Evolutionary conservation across 352 stramenopile genomes (phyloP).

Genomic region (Pythium rishiriense): DNA sequence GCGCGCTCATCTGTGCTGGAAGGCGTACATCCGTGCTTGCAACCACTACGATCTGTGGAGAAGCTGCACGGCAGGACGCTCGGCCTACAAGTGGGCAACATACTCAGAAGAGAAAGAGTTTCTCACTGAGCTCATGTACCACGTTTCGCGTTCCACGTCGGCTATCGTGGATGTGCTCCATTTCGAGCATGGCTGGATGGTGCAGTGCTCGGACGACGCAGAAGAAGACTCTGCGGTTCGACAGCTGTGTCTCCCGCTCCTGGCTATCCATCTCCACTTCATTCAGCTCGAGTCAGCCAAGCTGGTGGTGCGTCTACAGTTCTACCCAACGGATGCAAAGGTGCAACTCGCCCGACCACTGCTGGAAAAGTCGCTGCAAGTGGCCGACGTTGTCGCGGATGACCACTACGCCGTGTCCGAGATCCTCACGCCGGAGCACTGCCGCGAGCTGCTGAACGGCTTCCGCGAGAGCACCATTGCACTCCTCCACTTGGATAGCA

Average conservation of each 20-base stretch:
- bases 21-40: slow-evolving; percentile 63
- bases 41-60: slow-evolving; percentile 74
- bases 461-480: slow-evolving; percentile 73
- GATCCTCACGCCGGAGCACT: slow-evolving; percentile 61
- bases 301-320: slow-evolving; percentile 62
- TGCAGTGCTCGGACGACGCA: slow-evolving; percentile 45
- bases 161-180: slow-evolving; percentile 71
- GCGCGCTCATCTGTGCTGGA: slow-evolving; percentile 73
- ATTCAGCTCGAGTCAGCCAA: slow-evolving; percentile 79
- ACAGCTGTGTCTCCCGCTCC: slow-evolving; percentile 56
- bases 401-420: slow-evolving; percentile 73
- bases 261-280: slow-evolving; percentile 78
- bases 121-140: slow-evolving; percentile 74
- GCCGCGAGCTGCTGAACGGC: slow-evolving; percentile 59
- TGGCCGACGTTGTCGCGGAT: slow-evolving; percentile 78
- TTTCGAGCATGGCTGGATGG: slow-evolving; percentile 80
- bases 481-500: slow-evolving; percentile 50
- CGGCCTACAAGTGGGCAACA: slow-evolving; percentile 28
- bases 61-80: slow-evolving; percentile 42
- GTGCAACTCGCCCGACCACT: slow-evolving; percentile 55
- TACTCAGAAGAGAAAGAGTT: slow-evolving; percentile 84
- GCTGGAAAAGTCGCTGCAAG: slow-evolving; percentile 72
- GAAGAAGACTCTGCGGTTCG: slow-evolving; percentile 48
- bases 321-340: slow-evolving; percentile 62
- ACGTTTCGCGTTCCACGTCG: slow-evolving; percentile 50